Base-by-base conservation (phyloP, 306 rosid species). In the Ziziphus jujuba region DNA sequence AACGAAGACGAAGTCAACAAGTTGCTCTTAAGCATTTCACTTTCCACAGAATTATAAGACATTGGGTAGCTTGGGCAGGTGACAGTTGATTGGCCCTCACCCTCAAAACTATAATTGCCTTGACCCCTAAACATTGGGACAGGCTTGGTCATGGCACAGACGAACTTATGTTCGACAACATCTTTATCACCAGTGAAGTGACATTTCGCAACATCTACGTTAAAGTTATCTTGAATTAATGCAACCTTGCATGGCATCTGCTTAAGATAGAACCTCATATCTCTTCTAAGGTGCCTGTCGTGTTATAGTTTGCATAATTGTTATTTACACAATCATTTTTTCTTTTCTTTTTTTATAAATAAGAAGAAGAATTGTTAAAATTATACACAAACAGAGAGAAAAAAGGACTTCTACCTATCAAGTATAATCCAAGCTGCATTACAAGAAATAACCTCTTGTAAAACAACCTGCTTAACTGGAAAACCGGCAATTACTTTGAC, bases 401-500 rank as follows among this genome's bases (percentile, higher is more conserved):
- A 45, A 20, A 15, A 14, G 44, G n/a, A 14, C 14, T n/a, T n/a
- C n/a, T 83, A 87, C 95, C 97, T 86, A 62, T 91, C 95, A n/a
- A 91, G 87, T 57, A 91, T 36, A 67, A 84, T 75, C 97, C 97
- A 88, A 48, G 82, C 75, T 68, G 87, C 89, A 64, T 83, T 72
- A 43, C 68, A 82, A 49, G 76, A 65, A 59, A 59, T 56, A 63
- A 86, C 72, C 74, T 91, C 91, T 72, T 88, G 95, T 73, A 81
- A 61, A 72, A 91, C 59, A 77, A 91, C 85, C 69, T 82, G 83
- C 72, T 71, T 91, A 63, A 84, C 49, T 13, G 97, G 95, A 79
- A 70, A 91, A 49, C 97, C 95, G 4, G 97, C 91, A 2, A 80
- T 81, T 71, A 91, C 83, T 79, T 84, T 85, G 75, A 88, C 86